These are phyloP conservation scores for Clavispora vitiphila DNA, from an alignment of 805 yeast genomes.

Conservation along the genomic window DNA sequence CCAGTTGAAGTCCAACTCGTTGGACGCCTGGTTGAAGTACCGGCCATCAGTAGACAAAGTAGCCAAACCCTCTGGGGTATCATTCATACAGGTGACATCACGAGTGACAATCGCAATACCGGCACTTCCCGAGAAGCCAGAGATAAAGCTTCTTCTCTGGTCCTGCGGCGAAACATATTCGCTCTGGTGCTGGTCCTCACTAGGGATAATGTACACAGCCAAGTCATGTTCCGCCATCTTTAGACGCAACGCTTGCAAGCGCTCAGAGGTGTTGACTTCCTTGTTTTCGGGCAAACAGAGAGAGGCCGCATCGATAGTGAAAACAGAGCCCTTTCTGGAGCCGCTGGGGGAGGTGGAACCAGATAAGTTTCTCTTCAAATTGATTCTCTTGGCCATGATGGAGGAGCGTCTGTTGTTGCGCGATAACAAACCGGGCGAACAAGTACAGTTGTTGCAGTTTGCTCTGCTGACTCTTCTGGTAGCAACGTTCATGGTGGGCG, in stretches of 20 bases:
- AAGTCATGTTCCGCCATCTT: slow-evolving; percentile 60
- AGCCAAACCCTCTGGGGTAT: slow-evolving; percentile 49
- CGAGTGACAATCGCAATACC: slow-evolving; percentile 85
- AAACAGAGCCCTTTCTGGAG: slow-evolving; percentile 37
- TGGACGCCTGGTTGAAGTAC: slow-evolving; percentile 53
- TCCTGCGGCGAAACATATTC: slow-evolving; percentile 84
- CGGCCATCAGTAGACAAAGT: slow-evolving; percentile 59
- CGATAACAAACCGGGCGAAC: slow-evolving; percentile 76
- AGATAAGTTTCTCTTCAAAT: slow-evolving; percentile 9
- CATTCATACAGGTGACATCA: slow-evolving; percentile 47
- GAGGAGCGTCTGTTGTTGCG: slow-evolving; percentile 61
- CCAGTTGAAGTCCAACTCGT: slow-evolving; percentile 62
- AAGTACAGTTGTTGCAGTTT: slow-evolving; percentile 70
- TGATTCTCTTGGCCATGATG: slow-evolving; percentile 40
- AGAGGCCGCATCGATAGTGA: slow-evolving; percentile 41
- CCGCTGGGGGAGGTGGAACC: slow-evolving; percentile 18
- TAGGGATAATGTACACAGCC: slow-evolving; percentile 72
- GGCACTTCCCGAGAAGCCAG: slow-evolving; percentile 91
- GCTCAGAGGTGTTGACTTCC: slow-evolving; percentile 47
- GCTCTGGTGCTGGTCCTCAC: slow-evolving; percentile 91
- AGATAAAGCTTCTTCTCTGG: slow-evolving; percentile 74
- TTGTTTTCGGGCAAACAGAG: slow-evolving; percentile 39
- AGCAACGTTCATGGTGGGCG: slow-evolving; percentile 8
- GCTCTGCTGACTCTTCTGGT: slow-evolving; percentile 31
- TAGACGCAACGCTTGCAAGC: slow-evolving; percentile 52